Evolutionary conservation across 257 asterid species (phyloP).

Genomic region (Verbascum thapsus): DNA sequence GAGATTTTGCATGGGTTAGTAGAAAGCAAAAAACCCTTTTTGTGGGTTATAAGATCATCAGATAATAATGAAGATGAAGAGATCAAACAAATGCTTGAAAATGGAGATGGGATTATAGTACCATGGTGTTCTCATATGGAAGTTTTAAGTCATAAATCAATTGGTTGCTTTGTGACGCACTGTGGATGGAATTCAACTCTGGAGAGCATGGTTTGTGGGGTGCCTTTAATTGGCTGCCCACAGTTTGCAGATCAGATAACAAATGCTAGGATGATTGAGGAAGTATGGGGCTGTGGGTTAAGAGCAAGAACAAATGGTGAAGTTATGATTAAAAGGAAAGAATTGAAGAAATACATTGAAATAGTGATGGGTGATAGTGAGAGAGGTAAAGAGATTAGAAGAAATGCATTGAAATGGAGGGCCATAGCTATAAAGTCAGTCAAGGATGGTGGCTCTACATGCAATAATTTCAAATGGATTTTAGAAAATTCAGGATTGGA

Average conservation of each 20-base stretch:
- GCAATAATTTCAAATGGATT: constrained; percentile 41
- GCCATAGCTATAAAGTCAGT: constrained; percentile 45
- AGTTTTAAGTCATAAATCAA: constrained; percentile 46
- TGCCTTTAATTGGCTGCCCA: constrained; percentile 54
- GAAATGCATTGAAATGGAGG: constrained; percentile 48
- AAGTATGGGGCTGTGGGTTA: constrained; percentile 63
- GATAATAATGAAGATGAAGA: constrained; percentile 36
- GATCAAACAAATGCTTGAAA: constrained; percentile 25
- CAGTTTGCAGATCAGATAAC: constrained; percentile 55
- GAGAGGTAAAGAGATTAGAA: constrained; percentile 40
- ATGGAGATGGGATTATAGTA: constrained; percentile 50
- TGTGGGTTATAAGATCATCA: constrained; percentile 47
- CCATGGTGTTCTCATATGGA: constrained; percentile 63
- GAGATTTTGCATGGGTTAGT: constrained; percentile 49
- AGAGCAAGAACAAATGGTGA: constrained; percentile 47
- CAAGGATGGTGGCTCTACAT: constrained; percentile 53
- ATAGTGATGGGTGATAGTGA: constrained; percentile 53
- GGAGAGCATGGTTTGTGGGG: constrained; percentile 53
- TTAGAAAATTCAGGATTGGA: constrained; percentile 23
- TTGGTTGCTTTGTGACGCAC: constrained; percentile 65
- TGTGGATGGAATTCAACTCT: constrained; percentile 78
- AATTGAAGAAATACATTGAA: constrained; percentile 47
- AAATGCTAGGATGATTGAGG: constrained; percentile 57
- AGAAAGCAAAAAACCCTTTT: constrained; percentile 41
- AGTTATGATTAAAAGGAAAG: constrained; percentile 39